Percentiles rank a stretch among this genome's conserved stretches.
Conservation (phyloP, 2,329 filamentous ascomycete genomes). For the Calonectria fujianensis region DNA sequence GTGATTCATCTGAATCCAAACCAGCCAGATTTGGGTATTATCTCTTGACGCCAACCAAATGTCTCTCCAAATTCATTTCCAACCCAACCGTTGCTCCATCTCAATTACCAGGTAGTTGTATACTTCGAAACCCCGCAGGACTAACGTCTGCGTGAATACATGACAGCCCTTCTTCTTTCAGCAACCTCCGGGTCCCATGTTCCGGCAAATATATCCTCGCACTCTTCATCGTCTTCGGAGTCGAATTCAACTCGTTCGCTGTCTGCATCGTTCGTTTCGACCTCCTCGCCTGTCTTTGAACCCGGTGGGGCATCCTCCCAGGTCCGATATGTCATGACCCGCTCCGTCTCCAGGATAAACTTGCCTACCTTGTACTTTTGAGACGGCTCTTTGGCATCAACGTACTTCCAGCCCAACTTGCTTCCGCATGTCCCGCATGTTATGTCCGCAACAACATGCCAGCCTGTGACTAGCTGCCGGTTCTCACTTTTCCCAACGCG, state of each 20-base stretch:
- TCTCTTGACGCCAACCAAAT: constrained; percentile 48
- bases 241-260: constrained; percentile 71
- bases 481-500: constrained; percentile 72
- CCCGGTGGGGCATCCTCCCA: constrained; percentile 67
- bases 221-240: constrained; percentile 80
- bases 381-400: constrained; percentile 74
- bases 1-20: constrained; percentile 30
- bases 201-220: constrained; percentile 79
- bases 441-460: constrained; percentile 79
- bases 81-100: background rate
- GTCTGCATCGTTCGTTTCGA: constrained; percentile 29
- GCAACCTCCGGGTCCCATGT: constrained; percentile 75
- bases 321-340: constrained; percentile 70
- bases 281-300: constrained; percentile 35
- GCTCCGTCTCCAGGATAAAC: constrained; percentile 78
- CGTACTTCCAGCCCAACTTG: constrained; percentile 81
- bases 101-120: constrained; percentile 10
- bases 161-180: constrained; percentile 66
- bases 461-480: constrained; percentile 76
- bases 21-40: constrained; percentile 35
- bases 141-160: constrained; percentile 56
- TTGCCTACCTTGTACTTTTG: constrained; percentile 82
- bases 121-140: constrained; percentile 33
- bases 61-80: constrained; percentile 30
- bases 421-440: constrained; percentile 72